Percentiles rank a stretch among this genome's conserved stretches.
Evolutionary conservation across 208 protist genomes (phyloP).

Genomic region (Leishmania tarentolae): DNA sequence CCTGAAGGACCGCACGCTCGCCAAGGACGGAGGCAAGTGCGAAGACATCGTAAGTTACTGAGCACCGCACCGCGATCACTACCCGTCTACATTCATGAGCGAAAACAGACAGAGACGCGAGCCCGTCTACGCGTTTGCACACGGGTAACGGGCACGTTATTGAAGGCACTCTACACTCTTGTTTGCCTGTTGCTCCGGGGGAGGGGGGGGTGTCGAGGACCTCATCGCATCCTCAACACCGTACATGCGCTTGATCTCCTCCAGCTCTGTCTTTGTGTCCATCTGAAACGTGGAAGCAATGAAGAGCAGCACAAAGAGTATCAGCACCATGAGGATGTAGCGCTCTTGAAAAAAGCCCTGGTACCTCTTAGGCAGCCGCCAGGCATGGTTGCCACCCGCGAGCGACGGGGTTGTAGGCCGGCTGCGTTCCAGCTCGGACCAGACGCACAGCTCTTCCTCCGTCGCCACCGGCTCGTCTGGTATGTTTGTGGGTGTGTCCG

Average conservation of each 20-base stretch:
- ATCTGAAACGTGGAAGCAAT: slow-evolving; percentile 23
- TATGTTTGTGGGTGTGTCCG: slow-evolving; percentile 6
- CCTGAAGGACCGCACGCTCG: too few species aligned
- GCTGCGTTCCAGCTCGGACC: slow-evolving; percentile 23
- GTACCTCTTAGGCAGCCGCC: slow-evolving; percentile 20
- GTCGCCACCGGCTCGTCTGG: slow-evolving; percentile 23
- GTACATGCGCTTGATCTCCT: slow-evolving; percentile 37
- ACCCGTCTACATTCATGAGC: not conserved
- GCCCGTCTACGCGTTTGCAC: not conserved
- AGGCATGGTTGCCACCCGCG: not conserved
- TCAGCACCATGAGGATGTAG: slow-evolving; percentile 18
- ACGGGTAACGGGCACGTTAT: not conserved
- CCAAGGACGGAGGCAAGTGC: not conserved
- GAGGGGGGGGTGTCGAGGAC: not conserved
- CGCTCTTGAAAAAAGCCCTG: slow-evolving; percentile 31
- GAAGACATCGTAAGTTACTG: not conserved
- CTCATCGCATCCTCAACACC: slow-evolving; percentile 14
- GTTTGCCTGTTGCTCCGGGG: not conserved
- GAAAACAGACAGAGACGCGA: not conserved
- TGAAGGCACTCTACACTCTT: not conserved
- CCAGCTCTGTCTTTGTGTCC: slow-evolving; percentile 29
- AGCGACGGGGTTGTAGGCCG: slow-evolving; percentile 19
- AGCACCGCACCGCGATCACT: not conserved
- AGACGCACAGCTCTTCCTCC: slow-evolving; percentile 29
- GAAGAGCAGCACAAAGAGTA: slow-evolving; percentile 22